Evolutionary conservation across 371 early-diverging fungal species (phyloP), one percentile per base, ranked within the genome.

Genomic region (Mortierella sp.): DNA sequence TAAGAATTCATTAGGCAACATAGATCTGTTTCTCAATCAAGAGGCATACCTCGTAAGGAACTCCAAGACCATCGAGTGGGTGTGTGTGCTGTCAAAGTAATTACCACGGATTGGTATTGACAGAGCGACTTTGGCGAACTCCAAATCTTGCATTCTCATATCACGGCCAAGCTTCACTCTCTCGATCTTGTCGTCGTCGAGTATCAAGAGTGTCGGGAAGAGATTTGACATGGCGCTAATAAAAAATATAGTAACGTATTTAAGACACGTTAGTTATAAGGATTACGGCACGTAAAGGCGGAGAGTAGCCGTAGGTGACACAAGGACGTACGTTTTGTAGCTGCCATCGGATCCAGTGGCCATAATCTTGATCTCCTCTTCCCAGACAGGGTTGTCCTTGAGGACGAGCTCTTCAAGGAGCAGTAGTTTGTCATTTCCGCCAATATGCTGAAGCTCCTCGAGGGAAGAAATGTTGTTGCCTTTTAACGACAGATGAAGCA

Each of bases 141-240:
- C 31, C 24, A 16, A n/a, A 0, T 48, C 38, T 16, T 38, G 74
- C 34, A 72, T 38, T 34, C 57, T 48, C 31, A 81, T 34, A 47
- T 74, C 81, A 6, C 75, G 42, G 14, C 86, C 82, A 71, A 86
- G 82, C 5, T 76, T 75, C 28, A 86, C 80, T 76, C 70, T 82
- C 9, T 73, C 68, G 0, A 86, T 78, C n/a, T 78, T 78, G 0
- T 47, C 6, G 21, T 70, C 73, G 34, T 86, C 86, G 52, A 86
- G 73, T 8, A 73, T 75, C 26, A 60, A 16, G 44, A 86, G 71
- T 0, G 80, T 75, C 10, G 82, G 78, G 44, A 82, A 78, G 24
- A 82, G 38, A 38, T 68, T 77, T 16, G 78, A 52, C 34, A 86
- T 31, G 16, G 70, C 70, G 28, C 85, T 80, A 71, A 28, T 16